Evolutionary conservation across 2,329 filamentous ascomycete genomes (phyloP).

Genomic region (Lecanicillium sp.): DNA sequence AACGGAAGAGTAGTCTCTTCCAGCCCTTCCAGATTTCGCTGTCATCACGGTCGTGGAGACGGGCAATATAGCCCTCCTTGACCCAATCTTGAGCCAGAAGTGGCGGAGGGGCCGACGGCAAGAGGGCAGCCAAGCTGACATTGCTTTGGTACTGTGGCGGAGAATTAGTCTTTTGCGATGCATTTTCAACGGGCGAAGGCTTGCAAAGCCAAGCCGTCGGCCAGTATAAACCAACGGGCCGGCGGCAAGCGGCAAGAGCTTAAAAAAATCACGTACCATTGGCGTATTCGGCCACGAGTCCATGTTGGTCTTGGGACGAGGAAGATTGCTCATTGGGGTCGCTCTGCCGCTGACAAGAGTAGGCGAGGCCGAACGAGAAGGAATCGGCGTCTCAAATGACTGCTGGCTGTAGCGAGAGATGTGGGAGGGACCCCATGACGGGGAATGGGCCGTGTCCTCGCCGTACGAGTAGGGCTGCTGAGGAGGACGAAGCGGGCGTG

Average conservation of each 20-base stretch:
- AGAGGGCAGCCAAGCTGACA: constrained; percentile 31
- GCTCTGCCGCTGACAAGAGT: constrained; percentile 20
- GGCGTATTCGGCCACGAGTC: constrained; percentile 17
- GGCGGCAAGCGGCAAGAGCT: neutral
- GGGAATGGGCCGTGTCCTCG: constrained; percentile 16
- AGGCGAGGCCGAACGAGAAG: constrained; percentile 19
- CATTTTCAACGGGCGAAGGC: too few relatives aligned
- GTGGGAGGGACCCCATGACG: constrained; percentile 9
- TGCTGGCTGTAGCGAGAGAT: constrained; percentile 12
- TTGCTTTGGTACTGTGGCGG: constrained; percentile 31
- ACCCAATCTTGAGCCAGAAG: constrained; percentile 25
- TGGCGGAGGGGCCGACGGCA: constrained; percentile 22
- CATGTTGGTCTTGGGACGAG: constrained; percentile 13
- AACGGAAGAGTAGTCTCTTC: constrained; percentile 30
- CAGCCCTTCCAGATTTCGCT: constrained; percentile 37
- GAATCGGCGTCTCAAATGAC: constrained; percentile 11
- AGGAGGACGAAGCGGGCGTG: constrained; percentile 11
- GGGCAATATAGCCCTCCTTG: constrained; percentile 25
- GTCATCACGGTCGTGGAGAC: constrained; percentile 34
- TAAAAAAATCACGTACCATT: constrained; percentile 14
- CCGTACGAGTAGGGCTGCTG: constrained; percentile 10
- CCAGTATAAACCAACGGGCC: too few relatives aligned
- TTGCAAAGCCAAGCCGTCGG: constrained; percentile 1
- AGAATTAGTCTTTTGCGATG: too few relatives aligned
- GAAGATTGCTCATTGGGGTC: constrained; percentile 15